phyloP scores from a whole-genome alignment of 495 filamentous ascomycete species.

The Chaetomium cochliodes region DNA sequence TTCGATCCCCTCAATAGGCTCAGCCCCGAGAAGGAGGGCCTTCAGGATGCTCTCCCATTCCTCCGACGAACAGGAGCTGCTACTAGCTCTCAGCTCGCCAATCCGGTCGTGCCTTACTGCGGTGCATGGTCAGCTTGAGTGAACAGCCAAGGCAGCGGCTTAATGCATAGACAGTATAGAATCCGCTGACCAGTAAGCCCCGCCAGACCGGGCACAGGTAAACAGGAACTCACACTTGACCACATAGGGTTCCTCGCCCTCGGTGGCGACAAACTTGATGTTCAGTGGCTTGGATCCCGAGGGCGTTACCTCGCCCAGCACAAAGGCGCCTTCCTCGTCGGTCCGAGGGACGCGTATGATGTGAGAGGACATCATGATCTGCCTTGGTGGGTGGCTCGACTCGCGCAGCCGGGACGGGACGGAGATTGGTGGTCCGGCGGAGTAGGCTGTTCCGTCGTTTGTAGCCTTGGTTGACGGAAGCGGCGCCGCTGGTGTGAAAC shows the following conservation, averaged over 20 bases:
- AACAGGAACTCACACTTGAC: slow-evolving; percentile 48
- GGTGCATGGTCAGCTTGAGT: slow-evolving; percentile 13
- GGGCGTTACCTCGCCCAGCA: slow-evolving; percentile 58
- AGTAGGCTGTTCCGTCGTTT: background rate
- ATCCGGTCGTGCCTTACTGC: slow-evolving; percentile 40
- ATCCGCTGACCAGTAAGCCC: background rate
- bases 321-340: slow-evolving; percentile 51
- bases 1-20: slow-evolving; percentile 42
- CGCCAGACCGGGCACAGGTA: background rate
- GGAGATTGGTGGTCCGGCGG: slow-evolving; percentile 16
- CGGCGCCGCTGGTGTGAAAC: slow-evolving; percentile 21
- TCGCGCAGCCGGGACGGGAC: slow-evolving; percentile 2
- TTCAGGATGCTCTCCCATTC: slow-evolving; percentile 50
- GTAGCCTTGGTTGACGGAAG: background rate
- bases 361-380: slow-evolving; percentile 23
- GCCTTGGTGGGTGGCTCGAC: slow-evolving; percentile 1
- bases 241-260: slow-evolving; percentile 61
- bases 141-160: background rate
- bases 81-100: slow-evolving; percentile 28
- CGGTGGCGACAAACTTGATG: slow-evolving; percentile 65
- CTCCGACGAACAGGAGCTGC: slow-evolving; percentile 38
- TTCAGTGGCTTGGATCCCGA: slow-evolving; percentile 53
- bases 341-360: slow-evolving; percentile 57
- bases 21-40: slow-evolving; percentile 38
- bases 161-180: slow-evolving; percentile 6